Evolutionary conservation across 768 basidiomycete species (phyloP).

Genomic region (Phanerodontia chrysosporium): DNA sequence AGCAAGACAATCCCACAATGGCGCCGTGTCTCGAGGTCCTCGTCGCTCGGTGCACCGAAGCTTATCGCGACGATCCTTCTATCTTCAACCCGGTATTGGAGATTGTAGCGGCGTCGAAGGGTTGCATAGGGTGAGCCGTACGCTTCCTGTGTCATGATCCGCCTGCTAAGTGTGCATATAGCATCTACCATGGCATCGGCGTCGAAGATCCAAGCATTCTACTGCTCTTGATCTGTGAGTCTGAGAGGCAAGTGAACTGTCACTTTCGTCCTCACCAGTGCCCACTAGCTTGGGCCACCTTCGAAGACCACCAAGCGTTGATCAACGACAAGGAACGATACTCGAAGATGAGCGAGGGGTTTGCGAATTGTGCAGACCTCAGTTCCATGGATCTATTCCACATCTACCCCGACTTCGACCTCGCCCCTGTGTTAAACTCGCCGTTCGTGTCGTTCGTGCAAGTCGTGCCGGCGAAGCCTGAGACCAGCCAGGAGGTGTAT

Average conservation of each 20-base stretch:
- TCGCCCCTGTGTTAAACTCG: not conserved
- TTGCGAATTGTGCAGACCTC: not conserved
- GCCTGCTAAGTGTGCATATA: not conserved
- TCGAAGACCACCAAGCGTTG: not conserved
- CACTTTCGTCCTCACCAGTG: not conserved
- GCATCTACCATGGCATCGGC: not conserved
- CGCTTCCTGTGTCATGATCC: not conserved
- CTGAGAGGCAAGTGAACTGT: not conserved
- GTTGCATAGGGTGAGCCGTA: not conserved
- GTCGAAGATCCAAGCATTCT: conserved; percentile 1
- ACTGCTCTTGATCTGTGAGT: not conserved
- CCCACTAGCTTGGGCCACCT: not conserved
- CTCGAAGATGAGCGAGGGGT: not conserved
- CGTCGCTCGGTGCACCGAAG: not conserved
- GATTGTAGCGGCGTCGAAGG: not conserved
- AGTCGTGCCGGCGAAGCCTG: not conserved
- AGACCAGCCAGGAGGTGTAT: no score
- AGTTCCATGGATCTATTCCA: not conserved
- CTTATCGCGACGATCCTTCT: not conserved
- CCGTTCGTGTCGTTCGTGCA: not conserved
- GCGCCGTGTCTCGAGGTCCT: not conserved
- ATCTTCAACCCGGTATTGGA: not conserved
- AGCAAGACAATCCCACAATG: not conserved
- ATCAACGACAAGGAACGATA: not conserved
- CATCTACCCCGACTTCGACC: not conserved